These are phyloP conservation scores for Fraxinus velutina DNA, from an alignment of 305 asterid genomes.

Conservation along the genomic window DNA sequence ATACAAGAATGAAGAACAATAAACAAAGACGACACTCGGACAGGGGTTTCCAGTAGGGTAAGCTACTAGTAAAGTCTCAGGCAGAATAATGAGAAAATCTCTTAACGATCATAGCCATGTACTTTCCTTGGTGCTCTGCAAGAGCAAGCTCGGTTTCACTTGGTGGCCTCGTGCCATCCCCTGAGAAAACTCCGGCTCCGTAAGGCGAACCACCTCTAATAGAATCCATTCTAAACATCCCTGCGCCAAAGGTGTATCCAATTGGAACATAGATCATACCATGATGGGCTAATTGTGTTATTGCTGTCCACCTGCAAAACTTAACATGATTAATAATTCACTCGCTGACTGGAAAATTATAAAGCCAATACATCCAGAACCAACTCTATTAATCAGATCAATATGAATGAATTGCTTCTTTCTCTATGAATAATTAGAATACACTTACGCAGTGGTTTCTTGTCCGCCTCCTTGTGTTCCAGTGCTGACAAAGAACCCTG, in stretches of 20 bases:
- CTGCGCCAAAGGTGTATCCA: slow-evolving; percentile 70
- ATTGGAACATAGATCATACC: slow-evolving; percentile 68
- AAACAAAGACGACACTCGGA: not conserved
- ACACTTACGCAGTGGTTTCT: slow-evolving; percentile 65
- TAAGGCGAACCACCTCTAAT: slow-evolving; percentile 52
- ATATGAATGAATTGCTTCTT: not conserved
- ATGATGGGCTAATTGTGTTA: slow-evolving; percentile 66
- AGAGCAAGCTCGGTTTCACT: slow-evolving; percentile 34
- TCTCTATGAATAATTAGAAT: not conserved
- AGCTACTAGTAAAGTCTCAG: not conserved
- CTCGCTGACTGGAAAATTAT: not conserved
- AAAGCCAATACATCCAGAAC: not conserved
- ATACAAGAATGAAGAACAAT: not conserved
- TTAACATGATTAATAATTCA: not conserved
- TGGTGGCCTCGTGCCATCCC: slow-evolving; percentile 38
- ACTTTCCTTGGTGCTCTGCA: slow-evolving; percentile 46
- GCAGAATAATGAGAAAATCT: slow-evolving; percentile 7
- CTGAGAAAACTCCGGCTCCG: slow-evolving; percentile 41
- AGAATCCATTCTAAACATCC: slow-evolving; percentile 48
- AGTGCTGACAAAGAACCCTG: slow-evolving; percentile 60
- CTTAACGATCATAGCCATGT: slow-evolving; percentile 38
- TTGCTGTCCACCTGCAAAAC: slow-evolving; percentile 58
- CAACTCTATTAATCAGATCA: not conserved
- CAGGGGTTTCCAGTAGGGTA: not conserved
- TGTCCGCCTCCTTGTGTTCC: slow-evolving; percentile 75